Percentiles rank a stretch among this genome's conserved stretches.
These are phyloP conservation scores for Aspergillus sp. DNA, from an alignment of 2,329 filamentous ascomycete species.

Conservation along the genomic window DNA sequence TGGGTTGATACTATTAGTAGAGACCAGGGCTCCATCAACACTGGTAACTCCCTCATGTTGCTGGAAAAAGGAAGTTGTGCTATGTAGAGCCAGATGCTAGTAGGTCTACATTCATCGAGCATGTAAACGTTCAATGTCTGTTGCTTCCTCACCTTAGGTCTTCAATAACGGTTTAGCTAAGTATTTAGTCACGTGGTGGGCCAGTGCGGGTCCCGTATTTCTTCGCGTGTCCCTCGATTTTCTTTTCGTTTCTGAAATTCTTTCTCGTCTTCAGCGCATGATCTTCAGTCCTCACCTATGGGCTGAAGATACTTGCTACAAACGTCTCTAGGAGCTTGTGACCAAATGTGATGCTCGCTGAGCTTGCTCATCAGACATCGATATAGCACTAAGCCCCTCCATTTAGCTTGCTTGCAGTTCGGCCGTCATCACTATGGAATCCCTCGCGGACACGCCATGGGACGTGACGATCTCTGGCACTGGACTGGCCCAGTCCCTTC, in stretches of 20 bases:
- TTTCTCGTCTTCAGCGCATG: constrained; percentile 15
- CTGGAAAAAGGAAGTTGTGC: too few relatives aligned
- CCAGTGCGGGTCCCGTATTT: constrained; percentile 22
- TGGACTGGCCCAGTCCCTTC: constrained; percentile 74
- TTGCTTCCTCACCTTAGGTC: neutral
- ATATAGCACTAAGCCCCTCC: constrained; percentile 21
- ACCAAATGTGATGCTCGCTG: constrained; percentile 28
- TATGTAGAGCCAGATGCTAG: too few relatives aligned
- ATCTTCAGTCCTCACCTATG: constrained; percentile 20
- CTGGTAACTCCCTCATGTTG: neutral
- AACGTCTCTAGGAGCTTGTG: constrained; percentile 17
- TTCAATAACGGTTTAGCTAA: neutral
- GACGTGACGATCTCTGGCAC: constrained; percentile 79
- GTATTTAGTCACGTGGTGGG: constrained; percentile 21
- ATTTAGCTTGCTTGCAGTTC: constrained; percentile 19
- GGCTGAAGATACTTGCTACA: constrained; percentile 16
- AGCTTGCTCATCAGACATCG: constrained; percentile 16
- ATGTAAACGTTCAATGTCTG: neutral
- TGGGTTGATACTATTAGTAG: neutral
- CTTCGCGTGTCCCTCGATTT: constrained; percentile 20
- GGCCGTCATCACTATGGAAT: constrained; percentile 61
- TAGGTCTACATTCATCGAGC: too few relatives aligned
- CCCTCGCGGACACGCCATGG: constrained; percentile 72
- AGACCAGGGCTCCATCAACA: neutral
- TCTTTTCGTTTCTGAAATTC: constrained; percentile 12